Conservation (phyloP, 1,284 basidiomycete species). For the Leccinum solheimii region DNA sequence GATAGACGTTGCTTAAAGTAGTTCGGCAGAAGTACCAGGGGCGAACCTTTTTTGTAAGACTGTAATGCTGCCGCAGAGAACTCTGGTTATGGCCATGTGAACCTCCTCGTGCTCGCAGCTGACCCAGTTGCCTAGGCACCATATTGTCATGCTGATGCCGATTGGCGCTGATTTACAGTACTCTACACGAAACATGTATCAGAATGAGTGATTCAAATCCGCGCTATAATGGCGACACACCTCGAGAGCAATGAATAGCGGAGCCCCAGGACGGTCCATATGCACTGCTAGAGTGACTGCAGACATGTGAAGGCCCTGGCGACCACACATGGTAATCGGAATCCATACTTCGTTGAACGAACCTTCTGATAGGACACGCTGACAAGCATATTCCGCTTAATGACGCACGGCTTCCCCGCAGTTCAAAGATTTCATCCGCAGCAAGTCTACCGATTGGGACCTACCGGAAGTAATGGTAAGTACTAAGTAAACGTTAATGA, state of each 20-base stretch:
- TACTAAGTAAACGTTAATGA: neutral
- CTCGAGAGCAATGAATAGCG: neutral
- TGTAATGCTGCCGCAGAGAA: neutral
- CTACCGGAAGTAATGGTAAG: neutral
- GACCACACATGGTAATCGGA: neutral
- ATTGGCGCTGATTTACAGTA: neutral
- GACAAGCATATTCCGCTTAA: neutral
- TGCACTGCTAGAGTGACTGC: neutral
- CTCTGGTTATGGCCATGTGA: neutral
- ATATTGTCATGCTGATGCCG: neutral
- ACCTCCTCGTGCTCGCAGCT: neutral
- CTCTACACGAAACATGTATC: neutral
- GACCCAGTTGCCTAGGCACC: neutral
- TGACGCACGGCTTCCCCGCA: neutral
- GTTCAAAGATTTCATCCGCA: neutral
- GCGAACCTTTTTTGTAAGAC: neutral
- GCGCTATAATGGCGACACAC: neutral
- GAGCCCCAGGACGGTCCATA: neutral
- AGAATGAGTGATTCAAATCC: neutral
- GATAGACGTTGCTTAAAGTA: slow-evolving; percentile 8
- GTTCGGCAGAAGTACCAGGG: neutral
- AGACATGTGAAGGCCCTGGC: neutral
- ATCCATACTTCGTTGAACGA: neutral
- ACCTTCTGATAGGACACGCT: neutral
- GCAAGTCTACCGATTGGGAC: neutral